These are phyloP conservation scores for Fusarium begoniae DNA, from an alignment of 2,329 filamentous ascomycete species.

Conservation along the genomic window DNA sequence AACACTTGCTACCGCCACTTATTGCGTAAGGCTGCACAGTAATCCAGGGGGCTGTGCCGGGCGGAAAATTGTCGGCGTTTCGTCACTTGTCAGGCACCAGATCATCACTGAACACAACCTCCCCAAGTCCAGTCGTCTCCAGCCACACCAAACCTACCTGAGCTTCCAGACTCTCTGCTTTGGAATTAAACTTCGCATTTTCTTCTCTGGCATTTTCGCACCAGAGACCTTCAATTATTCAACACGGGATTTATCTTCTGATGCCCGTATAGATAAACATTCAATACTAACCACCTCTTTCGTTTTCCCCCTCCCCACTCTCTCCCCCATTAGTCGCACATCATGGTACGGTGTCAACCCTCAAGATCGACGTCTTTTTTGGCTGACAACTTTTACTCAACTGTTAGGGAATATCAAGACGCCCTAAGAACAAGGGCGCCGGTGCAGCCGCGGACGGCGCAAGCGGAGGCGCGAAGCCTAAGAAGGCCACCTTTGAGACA, in stretches of 20 bases:
- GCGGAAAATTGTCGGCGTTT: slow-evolving; percentile 51
- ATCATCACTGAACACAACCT: slow-evolving; percentile 41
- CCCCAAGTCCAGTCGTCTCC: slow-evolving; percentile 29
- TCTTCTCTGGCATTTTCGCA: slow-evolving; percentile 18
- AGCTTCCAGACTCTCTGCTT: slow-evolving; percentile 35
- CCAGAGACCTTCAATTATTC: slow-evolving; percentile 13
- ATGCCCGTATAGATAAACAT: slow-evolving; percentile 41
- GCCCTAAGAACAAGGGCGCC: slow-evolving; percentile 53
- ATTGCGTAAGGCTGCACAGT: slow-evolving; percentile 41
- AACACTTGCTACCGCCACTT: slow-evolving; percentile 30
- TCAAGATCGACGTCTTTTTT: slow-evolving; percentile 13
- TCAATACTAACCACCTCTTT: slow-evolving; percentile 23
- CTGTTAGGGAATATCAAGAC: slow-evolving; percentile 51
- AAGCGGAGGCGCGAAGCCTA: slow-evolving; percentile 71
- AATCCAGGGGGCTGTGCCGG: slow-evolving; percentile 44
- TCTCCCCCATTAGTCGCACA: slow-evolving; percentile 30
- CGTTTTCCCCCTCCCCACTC: slow-evolving; percentile 26
- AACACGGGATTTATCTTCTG: slow-evolving; percentile 23
- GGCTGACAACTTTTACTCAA: slow-evolving; percentile 23
- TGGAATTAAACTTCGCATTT: slow-evolving; percentile 38
- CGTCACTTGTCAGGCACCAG: slow-evolving; percentile 48
- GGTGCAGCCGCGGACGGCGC: slow-evolving; percentile 52
- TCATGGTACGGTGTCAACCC: slow-evolving; percentile 47
- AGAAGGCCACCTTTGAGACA: slow-evolving; percentile 95
- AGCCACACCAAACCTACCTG: slow-evolving; percentile 42